These are phyloP conservation scores for Pseudoscleropodium purum DNA, from an alignment of 225 moss, liverwort and hornwort genomes.

Conservation along the genomic window DNA sequence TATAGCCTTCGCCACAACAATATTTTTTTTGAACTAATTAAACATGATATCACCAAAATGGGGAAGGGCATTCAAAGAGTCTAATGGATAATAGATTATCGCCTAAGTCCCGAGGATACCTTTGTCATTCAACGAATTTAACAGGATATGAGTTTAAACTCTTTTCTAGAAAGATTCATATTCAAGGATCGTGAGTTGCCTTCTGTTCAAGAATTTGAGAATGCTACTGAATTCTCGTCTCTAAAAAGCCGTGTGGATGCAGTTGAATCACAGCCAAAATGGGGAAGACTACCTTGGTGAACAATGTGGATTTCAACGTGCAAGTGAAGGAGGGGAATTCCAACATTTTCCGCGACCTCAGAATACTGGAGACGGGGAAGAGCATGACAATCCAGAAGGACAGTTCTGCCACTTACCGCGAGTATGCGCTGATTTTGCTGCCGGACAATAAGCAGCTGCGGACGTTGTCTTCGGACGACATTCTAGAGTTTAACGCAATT, in stretches of 20 bases:
- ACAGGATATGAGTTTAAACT: neutral
- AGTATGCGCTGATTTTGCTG: neutral
- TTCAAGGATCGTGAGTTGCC: neutral
- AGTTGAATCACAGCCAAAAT: neutral
- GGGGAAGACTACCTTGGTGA: neutral
- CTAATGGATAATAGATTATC: neutral
- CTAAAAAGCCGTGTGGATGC: neutral
- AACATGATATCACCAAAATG: neutral
- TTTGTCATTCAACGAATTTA: neutral
- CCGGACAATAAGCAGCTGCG: neutral
- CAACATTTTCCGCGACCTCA: neutral
- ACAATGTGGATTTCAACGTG: neutral
- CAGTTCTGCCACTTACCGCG: neutral
- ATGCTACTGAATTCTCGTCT: neutral
- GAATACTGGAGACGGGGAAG: accelerated
- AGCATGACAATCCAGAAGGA: neutral
- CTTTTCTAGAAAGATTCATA: neutral
- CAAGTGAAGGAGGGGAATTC: neutral
- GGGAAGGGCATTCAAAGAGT: neutral
- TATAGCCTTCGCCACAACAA: neutral
- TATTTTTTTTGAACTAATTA: neutral
- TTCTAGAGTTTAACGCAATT: neutral
- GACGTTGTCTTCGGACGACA: neutral
- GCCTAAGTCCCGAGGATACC: too few relatives aligned
- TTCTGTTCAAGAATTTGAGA: neutral